A percentile compares a stretch with the other conserved stretches of the same genome.
Evolutionary conservation across 768 basidiomycete species (phyloP).

Genomic region (Tricholoma bakamatsutake): DNA sequence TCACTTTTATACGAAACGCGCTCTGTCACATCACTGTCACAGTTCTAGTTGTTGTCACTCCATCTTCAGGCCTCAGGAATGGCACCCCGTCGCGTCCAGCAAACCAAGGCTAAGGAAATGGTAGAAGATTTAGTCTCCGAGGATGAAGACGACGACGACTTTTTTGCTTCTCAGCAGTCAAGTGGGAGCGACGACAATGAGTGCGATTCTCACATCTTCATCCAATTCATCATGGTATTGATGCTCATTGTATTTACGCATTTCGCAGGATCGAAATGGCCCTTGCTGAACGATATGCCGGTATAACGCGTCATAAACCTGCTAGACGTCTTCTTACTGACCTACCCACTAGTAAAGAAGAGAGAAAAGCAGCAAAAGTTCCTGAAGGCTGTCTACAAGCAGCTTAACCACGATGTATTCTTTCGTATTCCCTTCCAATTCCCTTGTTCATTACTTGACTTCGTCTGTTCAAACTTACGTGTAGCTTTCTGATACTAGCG

Average conservation of each 20-base stretch:
- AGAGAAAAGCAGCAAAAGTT: slow-evolving; percentile 17
- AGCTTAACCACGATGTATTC: slow-evolving; percentile 15
- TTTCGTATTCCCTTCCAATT: neutral
- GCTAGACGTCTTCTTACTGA: neutral
- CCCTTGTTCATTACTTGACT: neutral
- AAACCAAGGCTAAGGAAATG: neutral
- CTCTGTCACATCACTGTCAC: neutral
- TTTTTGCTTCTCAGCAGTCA: slow-evolving; percentile 14
- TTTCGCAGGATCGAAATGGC: slow-evolving; percentile 12
- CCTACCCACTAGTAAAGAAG: slow-evolving; percentile 1
- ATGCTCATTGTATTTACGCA: neutral
- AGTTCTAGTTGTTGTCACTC: neutral
- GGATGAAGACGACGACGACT: slow-evolving; percentile 6
- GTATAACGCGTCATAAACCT: slow-evolving; percentile 1
- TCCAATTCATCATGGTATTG: neutral
- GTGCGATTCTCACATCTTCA: slow-evolving; percentile 4
- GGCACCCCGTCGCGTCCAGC: slow-evolving; percentile 3
- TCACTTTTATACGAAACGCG: neutral
- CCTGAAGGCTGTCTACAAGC: slow-evolving; percentile 15
- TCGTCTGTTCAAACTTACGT: neutral
- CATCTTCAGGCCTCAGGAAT: neutral
- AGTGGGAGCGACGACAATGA: slow-evolving; percentile 17
- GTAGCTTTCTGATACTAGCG: neutral
- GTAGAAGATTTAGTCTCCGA: slow-evolving; percentile 6
- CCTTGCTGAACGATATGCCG: slow-evolving; percentile 13